Conservation (phyloP, 305 asterid genomes). For the Rubia balearica region DNA sequence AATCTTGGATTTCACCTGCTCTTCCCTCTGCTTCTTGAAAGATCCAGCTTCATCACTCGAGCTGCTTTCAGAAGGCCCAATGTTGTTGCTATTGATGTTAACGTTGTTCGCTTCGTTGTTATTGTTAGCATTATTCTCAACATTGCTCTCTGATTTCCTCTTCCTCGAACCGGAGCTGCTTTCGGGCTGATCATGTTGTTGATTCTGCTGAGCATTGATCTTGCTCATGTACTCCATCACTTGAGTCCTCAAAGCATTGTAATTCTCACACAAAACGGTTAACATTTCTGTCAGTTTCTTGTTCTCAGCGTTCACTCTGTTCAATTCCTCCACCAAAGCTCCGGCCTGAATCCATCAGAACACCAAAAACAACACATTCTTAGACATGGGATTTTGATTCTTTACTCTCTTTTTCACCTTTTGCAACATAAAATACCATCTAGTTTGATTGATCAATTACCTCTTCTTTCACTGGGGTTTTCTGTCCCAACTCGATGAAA, state of each 20-base stretch:
- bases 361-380: not conserved
- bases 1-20: constrained; percentile 43
- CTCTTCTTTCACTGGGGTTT: constrained; percentile 38
- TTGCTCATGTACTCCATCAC: constrained; percentile 38
- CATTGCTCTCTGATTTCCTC: constrained; percentile 37
- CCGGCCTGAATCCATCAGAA: constrained; percentile 29
- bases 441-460: constrained; percentile 15
- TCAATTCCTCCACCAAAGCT: constrained; percentile 6
- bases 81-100: constrained; percentile 8
- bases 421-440: constrained; percentile 4
- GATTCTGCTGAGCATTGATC: constrained; percentile 2
- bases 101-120: not conserved
- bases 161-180: constrained; percentile 29
- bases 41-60: constrained; percentile 59
- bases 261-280: constrained; percentile 49
- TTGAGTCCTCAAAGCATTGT: constrained; percentile 41
- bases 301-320: too few species aligned
- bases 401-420: not conserved
- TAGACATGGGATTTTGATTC: not conserved
- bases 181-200: constrained; percentile 7
- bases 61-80: constrained; percentile 46
- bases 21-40: constrained; percentile 51
- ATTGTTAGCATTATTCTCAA: constrained; percentile 14
- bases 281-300: constrained; percentile 1
- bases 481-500: constrained; percentile 37